Evolutionary conservation across 192 early-diverging fungal species (phyloP).

Genomic region (Haplosporangium gracile): DNA sequence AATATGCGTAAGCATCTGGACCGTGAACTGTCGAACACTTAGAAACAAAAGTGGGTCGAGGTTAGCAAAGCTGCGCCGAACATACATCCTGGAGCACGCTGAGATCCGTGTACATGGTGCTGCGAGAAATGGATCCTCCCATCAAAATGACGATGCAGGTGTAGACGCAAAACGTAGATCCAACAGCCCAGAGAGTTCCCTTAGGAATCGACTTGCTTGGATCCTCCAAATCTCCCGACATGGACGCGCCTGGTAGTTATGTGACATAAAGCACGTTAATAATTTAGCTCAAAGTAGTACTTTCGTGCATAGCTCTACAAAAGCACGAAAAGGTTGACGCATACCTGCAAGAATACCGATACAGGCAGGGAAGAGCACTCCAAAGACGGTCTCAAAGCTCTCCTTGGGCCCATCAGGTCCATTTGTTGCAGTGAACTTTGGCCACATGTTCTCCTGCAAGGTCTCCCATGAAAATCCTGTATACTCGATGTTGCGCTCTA

Average conservation of each 20-base stretch:
- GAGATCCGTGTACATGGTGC: slow-evolving; percentile 70
- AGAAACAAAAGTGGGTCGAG: background rate
- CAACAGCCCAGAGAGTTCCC: slow-evolving; percentile 74
- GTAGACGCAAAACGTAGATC: slow-evolving; percentile 69
- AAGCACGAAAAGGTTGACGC: background rate
- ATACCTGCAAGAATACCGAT: slow-evolving; percentile 74
- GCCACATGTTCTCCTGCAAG: slow-evolving; percentile 75
- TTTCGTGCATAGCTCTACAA: background rate
- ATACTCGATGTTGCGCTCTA: slow-evolving; percentile 66
- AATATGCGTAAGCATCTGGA: background rate
- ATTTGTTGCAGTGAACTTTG: slow-evolving; percentile 61
- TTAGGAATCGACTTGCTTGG: slow-evolving; percentile 77
- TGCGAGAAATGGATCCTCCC: slow-evolving; percentile 69
- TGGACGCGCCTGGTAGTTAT: slow-evolving; percentile 66
- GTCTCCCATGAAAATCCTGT: slow-evolving; percentile 71
- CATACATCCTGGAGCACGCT: slow-evolving; percentile 72
- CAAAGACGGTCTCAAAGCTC: slow-evolving; percentile 67
- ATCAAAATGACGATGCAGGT: slow-evolving; percentile 65
- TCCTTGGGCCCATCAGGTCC: slow-evolving; percentile 60
- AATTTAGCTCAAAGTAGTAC: background rate
- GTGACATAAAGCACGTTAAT: background rate
- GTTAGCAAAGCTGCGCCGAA: background rate
- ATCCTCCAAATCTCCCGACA: slow-evolving; percentile 77
- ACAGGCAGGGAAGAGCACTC: slow-evolving; percentile 78
- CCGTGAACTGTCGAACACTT: background rate